Base-by-base conservation (phyloP, 163 green algal species). In the Chloromonas sp. region DNA sequence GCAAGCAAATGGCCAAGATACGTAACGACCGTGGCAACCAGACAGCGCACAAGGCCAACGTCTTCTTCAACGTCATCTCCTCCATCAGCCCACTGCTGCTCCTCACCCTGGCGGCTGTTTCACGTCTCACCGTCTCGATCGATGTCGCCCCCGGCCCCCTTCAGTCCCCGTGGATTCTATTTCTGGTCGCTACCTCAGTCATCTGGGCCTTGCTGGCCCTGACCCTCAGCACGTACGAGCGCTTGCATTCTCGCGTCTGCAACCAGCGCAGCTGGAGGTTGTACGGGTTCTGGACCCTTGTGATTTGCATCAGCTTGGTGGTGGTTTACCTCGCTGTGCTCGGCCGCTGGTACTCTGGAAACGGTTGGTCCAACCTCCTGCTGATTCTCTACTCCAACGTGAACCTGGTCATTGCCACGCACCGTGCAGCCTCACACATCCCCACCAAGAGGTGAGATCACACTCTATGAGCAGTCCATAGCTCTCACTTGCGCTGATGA, bases 361-460 rank as follows among this genome's bases (percentile, higher is more conserved):
- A 76, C 71, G 82, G 84, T 3, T 60, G 84, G 57, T 13, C 77
- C 82, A 88, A 90, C 86, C 79, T 95, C 62, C 60, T 92, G 60
- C 84, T 94, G 80, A 91, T 95, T 79, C 58, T 92, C 3, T 94
- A 92, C 78, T 89, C 89, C 81, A 94, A 95, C 81, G 84, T 92
- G n/a, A 79, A 85, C 2, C 57, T 90, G 2, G 58, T 86, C 58
- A 58, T 84, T 58, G 82, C 79, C 0, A 58, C 71, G 13, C 87
- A 90, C 74, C 84, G 84, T 70, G 83, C 83, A 2, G 83, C 83
- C 60, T 80, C 78, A n/a, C 83, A 86, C 77, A 58, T 86, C 3
- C 60, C 77, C 11, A 86, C 61, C 2, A 70, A 70, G 15, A 81
- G 36, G 36, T 36, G 36, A 36, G 36, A 36, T 36, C 36, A 36